Conservation (phyloP, 2,329 filamentous ascomycete genomes). For the Aspergillus eucalypticola region DNA sequence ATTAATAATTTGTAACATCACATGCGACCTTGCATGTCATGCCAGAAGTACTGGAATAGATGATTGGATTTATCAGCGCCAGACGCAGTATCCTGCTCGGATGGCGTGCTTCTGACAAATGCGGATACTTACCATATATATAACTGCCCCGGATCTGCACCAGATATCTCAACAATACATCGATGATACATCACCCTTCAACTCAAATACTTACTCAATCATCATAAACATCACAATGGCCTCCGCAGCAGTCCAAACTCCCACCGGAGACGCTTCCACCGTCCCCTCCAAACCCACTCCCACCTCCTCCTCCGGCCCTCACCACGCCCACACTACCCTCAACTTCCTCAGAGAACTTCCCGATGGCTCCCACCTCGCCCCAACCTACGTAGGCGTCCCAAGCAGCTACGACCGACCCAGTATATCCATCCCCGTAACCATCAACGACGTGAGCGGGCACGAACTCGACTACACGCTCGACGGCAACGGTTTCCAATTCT, state of each 20-base stretch:
- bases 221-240: conserved; percentile 24
- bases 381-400: conserved; percentile 37
- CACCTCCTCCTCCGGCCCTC: conserved; percentile 18
- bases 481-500: conserved; percentile 48
- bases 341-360: conserved; percentile 51
- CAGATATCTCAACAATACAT: background rate
- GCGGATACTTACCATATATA: background rate
- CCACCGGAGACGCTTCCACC: conserved; percentile 12
- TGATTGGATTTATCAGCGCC: conserved; percentile 34
- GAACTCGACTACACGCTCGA: conserved; percentile 49
- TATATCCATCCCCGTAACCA: conserved; percentile 38
- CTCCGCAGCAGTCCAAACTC: conserved; percentile 31
- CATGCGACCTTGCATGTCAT: background rate
- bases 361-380: conserved; percentile 46
- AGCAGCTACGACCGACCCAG: conserved; percentile 47
- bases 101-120: conserved; percentile 43
- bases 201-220: background rate
- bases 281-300: conserved; percentile 16
- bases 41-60: no score
- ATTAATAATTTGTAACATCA: background rate
- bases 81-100: conserved; percentile 16
- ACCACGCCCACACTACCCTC: conserved; percentile 45
- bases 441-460: conserved; percentile 47
- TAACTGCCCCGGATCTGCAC: background rate
- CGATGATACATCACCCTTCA: background rate